phyloP scores from a whole-genome alignment of 208 protist species.

The Sergeia podlipaevii region DNA sequence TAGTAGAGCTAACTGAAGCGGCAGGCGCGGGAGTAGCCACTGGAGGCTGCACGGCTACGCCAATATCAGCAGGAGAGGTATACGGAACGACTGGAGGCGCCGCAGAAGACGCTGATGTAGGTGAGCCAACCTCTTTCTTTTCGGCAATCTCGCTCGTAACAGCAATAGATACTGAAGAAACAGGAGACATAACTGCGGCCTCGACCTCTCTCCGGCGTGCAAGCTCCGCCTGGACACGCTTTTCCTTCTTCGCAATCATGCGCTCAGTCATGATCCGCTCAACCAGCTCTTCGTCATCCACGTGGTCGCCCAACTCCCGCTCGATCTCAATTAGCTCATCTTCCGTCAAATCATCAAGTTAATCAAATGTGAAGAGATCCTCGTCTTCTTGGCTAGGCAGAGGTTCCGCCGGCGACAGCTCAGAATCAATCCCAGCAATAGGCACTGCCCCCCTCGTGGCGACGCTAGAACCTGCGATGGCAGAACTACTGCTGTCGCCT shows the following conservation, averaged over 20 bases:
- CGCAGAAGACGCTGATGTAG: no score
- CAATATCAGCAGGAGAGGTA: no score
- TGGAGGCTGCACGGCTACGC: no score
- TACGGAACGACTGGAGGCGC: no score
- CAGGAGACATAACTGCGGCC: background rate
- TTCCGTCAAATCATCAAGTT: constrained; percentile 73
- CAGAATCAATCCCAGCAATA: background rate
- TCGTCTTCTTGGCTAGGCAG: background rate
- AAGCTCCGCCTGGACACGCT: constrained; percentile 45
- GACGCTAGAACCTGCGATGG: background rate
- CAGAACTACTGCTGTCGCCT: background rate
- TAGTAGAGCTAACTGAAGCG: no score
- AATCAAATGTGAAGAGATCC: constrained; percentile 60
- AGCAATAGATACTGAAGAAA: background rate
- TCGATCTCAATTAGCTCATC: constrained; percentile 80
- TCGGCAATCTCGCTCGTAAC: background rate
- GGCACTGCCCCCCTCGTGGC: background rate
- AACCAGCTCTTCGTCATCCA: constrained; percentile 65
- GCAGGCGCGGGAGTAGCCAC: no score
- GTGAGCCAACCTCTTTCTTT: no score
- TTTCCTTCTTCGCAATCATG: constrained; percentile 85
- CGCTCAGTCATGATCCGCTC: constrained; percentile 75
- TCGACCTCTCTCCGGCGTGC: background rate
- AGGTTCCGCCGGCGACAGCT: background rate
- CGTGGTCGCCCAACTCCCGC: constrained; percentile 52